Evolutionary conservation across 2,329 filamentous ascomycete species (phyloP).

Genomic region (Epichloe coenophiala): DNA sequence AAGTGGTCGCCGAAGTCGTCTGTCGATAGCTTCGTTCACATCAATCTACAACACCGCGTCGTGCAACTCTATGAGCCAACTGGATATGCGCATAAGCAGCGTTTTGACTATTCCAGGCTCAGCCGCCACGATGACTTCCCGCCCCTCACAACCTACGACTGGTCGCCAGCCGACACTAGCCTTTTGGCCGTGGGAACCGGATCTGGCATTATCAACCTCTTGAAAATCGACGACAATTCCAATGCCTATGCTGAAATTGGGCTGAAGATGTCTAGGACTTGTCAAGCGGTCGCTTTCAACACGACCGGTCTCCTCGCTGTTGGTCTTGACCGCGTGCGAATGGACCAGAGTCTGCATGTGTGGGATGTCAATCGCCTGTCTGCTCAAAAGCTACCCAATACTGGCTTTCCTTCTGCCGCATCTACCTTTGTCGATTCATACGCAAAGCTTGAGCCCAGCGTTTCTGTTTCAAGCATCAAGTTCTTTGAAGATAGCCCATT

Average conservation of each 20-base stretch:
- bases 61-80: slow-evolving; percentile 51
- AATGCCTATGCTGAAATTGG: slow-evolving; percentile 53
- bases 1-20: slow-evolving; percentile 51
- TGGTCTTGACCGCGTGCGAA: slow-evolving; percentile 66
- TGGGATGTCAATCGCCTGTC: slow-evolving; percentile 61
- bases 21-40: slow-evolving; percentile 48
- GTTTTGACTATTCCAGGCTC: slow-evolving; percentile 43
- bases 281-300: slow-evolving; percentile 72
- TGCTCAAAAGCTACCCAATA: slow-evolving; percentile 29
- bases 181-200: slow-evolving; percentile 64
- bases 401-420: slow-evolving; percentile 36
- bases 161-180: slow-evolving; percentile 48
- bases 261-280: slow-evolving; percentile 63
- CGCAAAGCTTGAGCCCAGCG: slow-evolving; percentile 47
- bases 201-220: slow-evolving; percentile 60
- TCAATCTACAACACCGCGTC: slow-evolving; percentile 50
- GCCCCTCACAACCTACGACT: slow-evolving; percentile 51
- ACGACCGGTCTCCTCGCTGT: slow-evolving; percentile 59
- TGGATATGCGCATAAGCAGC: slow-evolving; percentile 41
- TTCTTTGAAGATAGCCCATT: slow-evolving; percentile 70
- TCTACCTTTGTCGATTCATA: slow-evolving; percentile 41
- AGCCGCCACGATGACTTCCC: slow-evolving; percentile 51
- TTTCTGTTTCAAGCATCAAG: slow-evolving; percentile 69
- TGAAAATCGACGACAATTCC: slow-evolving; percentile 58
- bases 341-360: slow-evolving; percentile 68